These are phyloP conservation scores for Arthrobotrys pseudoclavata DNA, from an alignment of 2,329 filamentous ascomycete species.

Conservation along the genomic window DNA sequence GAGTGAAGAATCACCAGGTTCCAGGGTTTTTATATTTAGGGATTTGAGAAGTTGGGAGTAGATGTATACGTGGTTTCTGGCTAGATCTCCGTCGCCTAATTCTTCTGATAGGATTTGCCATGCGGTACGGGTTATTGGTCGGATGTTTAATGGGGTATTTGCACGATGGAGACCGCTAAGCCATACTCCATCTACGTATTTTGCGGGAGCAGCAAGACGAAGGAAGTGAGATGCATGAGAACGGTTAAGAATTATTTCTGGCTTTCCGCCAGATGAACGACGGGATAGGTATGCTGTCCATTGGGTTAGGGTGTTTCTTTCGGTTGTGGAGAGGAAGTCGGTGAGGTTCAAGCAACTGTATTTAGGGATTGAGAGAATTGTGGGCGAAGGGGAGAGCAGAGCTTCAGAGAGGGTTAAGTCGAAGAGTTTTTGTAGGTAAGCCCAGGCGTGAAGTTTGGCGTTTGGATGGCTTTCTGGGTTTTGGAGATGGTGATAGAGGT, in stretches of 20 bases:
- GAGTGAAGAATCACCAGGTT: slow-evolving; percentile 62
- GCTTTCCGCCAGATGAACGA: slow-evolving; percentile 64
- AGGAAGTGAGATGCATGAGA: slow-evolving; percentile 67
- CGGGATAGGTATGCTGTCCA: slow-evolving; percentile 66
- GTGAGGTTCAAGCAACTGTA: slow-evolving; percentile 64
- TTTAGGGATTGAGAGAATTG: slow-evolving; percentile 64
- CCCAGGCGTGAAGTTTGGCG: neutral
- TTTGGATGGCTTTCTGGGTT: slow-evolving; percentile 19
- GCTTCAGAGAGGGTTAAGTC: slow-evolving; percentile 36
- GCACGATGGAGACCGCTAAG: slow-evolving; percentile 68
- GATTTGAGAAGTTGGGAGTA: slow-evolving; percentile 64
- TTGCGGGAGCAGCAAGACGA: slow-evolving; percentile 67
- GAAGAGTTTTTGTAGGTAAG: slow-evolving; percentile 13
- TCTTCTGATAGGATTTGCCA: slow-evolving; percentile 71
- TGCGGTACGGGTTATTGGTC: slow-evolving; percentile 66
- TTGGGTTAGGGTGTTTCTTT: slow-evolving; percentile 64
- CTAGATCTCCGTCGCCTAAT: slow-evolving; percentile 69
- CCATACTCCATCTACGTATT: slow-evolving; percentile 70
- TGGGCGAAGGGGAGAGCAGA: slow-evolving; percentile 42
- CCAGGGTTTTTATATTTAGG: slow-evolving; percentile 61
- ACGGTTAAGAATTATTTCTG: slow-evolving; percentile 66
- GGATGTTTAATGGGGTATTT: slow-evolving; percentile 67
- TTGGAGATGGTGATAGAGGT: slow-evolving; percentile 36
- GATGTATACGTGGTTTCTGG: slow-evolving; percentile 68
- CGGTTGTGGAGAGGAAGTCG: slow-evolving; percentile 65